Percentiles rank a stretch among this genome's conserved stretches.
Conservation (phyloP, 2,329 filamentous ascomycete genomes). For the Penicillium sp. region DNA sequence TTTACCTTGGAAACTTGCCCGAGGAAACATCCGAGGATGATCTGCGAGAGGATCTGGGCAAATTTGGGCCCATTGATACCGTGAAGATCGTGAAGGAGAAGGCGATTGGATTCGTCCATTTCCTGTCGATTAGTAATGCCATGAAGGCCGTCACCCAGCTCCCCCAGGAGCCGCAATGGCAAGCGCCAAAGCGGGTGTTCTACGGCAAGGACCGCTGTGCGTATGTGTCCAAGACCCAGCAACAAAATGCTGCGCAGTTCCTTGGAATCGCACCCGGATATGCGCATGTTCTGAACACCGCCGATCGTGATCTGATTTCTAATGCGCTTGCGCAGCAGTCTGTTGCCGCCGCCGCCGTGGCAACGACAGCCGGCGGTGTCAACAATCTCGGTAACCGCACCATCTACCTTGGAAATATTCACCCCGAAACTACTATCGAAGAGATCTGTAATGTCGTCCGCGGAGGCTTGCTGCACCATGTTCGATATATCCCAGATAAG, state of each 20-base stretch:
- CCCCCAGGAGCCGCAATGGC: conserved; percentile 95
- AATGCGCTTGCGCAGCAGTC: conserved; percentile 96
- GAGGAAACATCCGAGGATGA: conserved; percentile 91
- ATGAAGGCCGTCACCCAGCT: conserved; percentile 97
- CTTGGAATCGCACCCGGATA: conserved; percentile 95
- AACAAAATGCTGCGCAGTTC: conserved; percentile 98
- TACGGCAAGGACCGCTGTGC: conserved; percentile 98
- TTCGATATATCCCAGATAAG: conserved; percentile 99
- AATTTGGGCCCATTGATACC: conserved; percentile 94
- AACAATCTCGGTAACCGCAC: conserved; percentile 97
- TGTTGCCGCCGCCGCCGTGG: conserved; percentile 91
- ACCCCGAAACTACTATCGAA: conserved; percentile 97
- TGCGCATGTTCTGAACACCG: conserved; percentile 91
- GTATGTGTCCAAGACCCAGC: conserved; percentile 98
- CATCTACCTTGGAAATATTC: conserved; percentile 97
- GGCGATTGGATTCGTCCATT: conserved; percentile 96
- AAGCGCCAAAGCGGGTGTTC: conserved; percentile 90
- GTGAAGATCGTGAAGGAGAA: conserved; percentile 98
- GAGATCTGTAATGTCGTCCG: conserved; percentile 99
- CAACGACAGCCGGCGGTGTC: conserved; percentile 92
- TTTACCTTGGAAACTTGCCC: conserved; percentile 89
- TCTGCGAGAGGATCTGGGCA: conserved; percentile 88
- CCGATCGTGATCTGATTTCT: conserved; percentile 93
- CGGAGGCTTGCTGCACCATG: conserved; percentile 92
- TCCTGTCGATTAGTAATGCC: conserved; percentile 93